phyloP scores from a whole-genome alignment of 352 stramenopile genomes.

The Thraustochytrium sp. region DNA sequence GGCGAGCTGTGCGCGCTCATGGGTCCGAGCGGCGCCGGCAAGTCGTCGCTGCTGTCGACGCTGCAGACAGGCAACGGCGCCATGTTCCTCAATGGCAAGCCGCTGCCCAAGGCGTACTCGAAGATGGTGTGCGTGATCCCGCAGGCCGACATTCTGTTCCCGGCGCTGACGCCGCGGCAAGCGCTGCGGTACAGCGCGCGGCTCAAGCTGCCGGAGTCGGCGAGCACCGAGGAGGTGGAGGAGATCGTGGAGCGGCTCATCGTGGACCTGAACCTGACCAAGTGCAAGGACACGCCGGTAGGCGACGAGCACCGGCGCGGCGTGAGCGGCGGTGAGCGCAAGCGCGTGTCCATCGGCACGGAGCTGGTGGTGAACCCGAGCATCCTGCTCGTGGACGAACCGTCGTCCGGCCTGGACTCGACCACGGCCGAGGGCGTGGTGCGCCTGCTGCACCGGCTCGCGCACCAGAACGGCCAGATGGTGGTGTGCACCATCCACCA shows the following conservation, averaged over 20 bases:
- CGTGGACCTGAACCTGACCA: conserved; percentile 27
- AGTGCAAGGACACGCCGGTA: conserved; percentile 54
- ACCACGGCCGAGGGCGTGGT: conserved; percentile 76
- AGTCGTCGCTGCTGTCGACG: conserved; percentile 4
- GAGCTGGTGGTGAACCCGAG: conserved; percentile 86
- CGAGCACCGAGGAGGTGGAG: conserved; percentile 19
- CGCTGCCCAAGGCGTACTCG: neutral
- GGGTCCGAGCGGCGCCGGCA: conserved; percentile 39
- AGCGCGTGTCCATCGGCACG: conserved; percentile 81
- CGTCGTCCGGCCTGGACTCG: conserved; percentile 60
- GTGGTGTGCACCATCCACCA: conserved; percentile 81
- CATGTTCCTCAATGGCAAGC: conserved; percentile 17
- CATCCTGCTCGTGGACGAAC: conserved; percentile 84
- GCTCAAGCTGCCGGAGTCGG: conserved; percentile 18
- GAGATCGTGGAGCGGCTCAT: conserved; percentile 32
- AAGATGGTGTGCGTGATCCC: conserved; percentile 15
- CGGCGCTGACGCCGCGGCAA: conserved; percentile 35
- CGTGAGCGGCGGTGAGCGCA: conserved; percentile 80
- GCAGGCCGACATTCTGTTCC: conserved; percentile 45
- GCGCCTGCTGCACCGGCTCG: conserved; percentile 69
- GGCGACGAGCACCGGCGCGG: conserved; percentile 59
- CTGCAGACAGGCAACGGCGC: neutral
- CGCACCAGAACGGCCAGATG: conserved; percentile 66
- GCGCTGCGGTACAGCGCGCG: conserved; percentile 30
- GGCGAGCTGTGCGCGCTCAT: conserved; percentile 40